Percentiles rank a stretch among this genome's conserved stretches.
These are phyloP conservation scores for Talaromyces atroroseus DNA, from an alignment of 2,329 filamentous ascomycete genomes.

Conservation along the genomic window DNA sequence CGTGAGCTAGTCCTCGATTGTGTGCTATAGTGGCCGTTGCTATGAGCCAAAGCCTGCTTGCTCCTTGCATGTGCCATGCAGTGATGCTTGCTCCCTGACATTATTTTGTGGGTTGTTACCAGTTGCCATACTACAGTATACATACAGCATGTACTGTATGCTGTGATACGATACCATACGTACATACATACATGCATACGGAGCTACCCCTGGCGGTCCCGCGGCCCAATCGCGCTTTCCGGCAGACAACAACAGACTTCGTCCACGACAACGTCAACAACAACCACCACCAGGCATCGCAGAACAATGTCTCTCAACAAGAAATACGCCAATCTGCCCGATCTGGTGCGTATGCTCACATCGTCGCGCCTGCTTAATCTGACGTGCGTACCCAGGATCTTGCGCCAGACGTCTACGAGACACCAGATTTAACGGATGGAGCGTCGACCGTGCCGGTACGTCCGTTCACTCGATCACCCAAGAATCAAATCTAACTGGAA, in stretches of 20 bases:
- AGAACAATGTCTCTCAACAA: conserved; percentile 66
- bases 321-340: conserved; percentile 77
- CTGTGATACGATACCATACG: no score
- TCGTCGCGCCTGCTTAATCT: background rate
- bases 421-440: conserved; percentile 85
- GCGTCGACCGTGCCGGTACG: conserved; percentile 75
- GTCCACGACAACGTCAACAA: background rate
- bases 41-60: no score
- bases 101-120: no score
- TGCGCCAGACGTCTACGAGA: conserved; percentile 94
- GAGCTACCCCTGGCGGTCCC: background rate
- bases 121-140: no score
- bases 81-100: no score
- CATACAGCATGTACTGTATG: no score
- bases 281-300: background rate
- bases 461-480: background rate
- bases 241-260: background rate
- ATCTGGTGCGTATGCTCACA: conserved; percentile 53
- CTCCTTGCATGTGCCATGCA: no score
- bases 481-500: conserved; percentile 21
- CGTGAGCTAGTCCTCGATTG: no score
- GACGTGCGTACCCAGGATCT: conserved; percentile 57
- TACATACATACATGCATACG: background rate
- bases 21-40: no score
- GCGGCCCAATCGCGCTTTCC: background rate